phyloP scores from a whole-genome alignment of 192 early-diverging fungal species.

The Coemansia aciculifera region DNA sequence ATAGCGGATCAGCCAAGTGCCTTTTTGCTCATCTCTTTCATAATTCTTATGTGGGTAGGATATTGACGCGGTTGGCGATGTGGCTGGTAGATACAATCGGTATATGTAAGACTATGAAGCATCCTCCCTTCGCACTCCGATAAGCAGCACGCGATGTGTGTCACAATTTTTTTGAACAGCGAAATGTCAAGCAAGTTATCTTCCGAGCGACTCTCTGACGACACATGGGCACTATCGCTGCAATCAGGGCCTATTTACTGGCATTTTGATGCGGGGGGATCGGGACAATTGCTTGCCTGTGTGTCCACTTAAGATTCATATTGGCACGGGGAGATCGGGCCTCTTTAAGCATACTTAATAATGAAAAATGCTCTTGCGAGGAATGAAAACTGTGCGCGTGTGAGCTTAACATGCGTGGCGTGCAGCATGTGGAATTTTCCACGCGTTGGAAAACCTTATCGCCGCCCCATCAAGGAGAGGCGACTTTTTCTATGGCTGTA shows the following conservation, averaged over 20 bases:
- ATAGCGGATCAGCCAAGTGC: not conserved
- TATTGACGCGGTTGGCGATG: not conserved
- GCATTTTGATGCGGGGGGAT: not conserved
- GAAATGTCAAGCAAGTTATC: not conserved
- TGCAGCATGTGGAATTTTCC: not conserved
- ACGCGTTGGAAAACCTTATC: constrained; percentile 1
- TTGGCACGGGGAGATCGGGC: not conserved
- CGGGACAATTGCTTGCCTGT: not conserved
- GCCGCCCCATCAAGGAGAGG: not conserved
- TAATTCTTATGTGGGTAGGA: not conserved
- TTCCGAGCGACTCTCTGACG: not conserved
- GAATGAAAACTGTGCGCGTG: not conserved
- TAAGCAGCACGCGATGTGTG: not conserved
- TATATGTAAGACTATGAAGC: not conserved
- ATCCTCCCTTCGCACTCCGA: not conserved
- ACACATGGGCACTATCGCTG: not conserved
- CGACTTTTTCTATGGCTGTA: not conserved
- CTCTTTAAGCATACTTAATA: not conserved
- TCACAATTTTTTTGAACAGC: not conserved
- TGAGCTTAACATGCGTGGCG: not conserved
- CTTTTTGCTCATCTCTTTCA: not conserved
- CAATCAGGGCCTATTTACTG: not conserved
- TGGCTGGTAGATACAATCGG: not conserved
- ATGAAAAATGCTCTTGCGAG: not conserved
- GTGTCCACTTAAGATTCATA: not conserved